These are phyloP conservation scores for Tuctoria greenei DNA, from an alignment of 176 grass and related monocot genomes.

Conservation along the genomic window DNA sequence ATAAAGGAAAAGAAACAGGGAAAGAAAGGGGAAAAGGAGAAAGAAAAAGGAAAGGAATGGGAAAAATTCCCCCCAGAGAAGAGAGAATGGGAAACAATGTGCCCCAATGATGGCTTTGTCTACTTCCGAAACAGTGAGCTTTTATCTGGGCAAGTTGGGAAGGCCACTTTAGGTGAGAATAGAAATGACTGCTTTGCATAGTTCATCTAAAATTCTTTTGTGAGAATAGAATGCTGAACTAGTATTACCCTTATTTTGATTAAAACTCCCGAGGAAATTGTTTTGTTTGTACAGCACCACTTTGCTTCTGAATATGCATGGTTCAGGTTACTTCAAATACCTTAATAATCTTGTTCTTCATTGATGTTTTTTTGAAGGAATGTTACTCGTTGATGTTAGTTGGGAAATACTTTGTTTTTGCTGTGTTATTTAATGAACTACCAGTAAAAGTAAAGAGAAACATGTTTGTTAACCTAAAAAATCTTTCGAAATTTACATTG, in stretches of 20 bases:
- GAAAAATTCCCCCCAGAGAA: neutral
- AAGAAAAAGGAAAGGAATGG: neutral
- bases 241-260: neutral
- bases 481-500: neutral
- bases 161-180: constrained; percentile 78
- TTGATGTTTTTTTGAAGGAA: no score
- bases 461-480: neutral
- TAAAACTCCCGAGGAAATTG: neutral
- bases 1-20: neutral
- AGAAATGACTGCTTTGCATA: neutral
- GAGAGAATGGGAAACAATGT: constrained; percentile 69
- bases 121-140: constrained; percentile 96
- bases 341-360: neutral
- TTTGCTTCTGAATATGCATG: constrained; percentile 1
- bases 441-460: neutral
- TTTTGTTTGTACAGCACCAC: neutral
- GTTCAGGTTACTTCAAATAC: constrained; percentile 5
- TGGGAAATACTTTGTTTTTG: neutral
- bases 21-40: neutral
- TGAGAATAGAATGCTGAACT: neutral
- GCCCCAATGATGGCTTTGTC: constrained; percentile 84
- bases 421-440: neutral
- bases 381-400: constrained; percentile 6
- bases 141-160: constrained; percentile 85
- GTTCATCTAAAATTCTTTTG: neutral